Conservation (phyloP, 2,329 filamentous ascomycete genomes). For the Boeremia exigua region DNA sequence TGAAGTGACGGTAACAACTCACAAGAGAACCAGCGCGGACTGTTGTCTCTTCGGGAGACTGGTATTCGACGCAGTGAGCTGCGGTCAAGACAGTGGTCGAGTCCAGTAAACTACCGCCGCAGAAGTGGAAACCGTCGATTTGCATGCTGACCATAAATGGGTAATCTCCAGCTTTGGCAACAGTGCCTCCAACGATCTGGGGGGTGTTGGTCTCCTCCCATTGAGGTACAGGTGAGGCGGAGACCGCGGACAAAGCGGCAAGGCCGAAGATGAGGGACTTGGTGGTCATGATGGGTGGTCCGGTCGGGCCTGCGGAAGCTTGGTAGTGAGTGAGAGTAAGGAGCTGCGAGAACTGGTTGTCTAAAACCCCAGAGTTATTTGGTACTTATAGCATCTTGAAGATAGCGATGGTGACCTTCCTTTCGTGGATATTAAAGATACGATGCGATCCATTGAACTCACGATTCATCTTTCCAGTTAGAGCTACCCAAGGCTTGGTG, state of each 20-base stretch:
- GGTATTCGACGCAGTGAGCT: slow-evolving; percentile 33
- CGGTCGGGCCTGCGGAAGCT: neutral
- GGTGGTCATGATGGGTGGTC: slow-evolving; percentile 22
- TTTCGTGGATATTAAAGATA: neutral
- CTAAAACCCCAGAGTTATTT: neutral
- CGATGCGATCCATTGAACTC: neutral
- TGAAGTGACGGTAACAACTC: slow-evolving; percentile 22
- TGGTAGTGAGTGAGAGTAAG: neutral
- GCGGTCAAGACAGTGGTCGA: slow-evolving; percentile 38
- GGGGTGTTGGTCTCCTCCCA: slow-evolving; percentile 17
- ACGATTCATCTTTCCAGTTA: neutral
- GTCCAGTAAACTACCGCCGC: slow-evolving; percentile 37
- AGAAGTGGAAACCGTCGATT: slow-evolving; percentile 29
- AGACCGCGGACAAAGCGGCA: slow-evolving; percentile 29
- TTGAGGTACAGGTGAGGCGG: slow-evolving; percentile 32
- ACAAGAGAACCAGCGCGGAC: slow-evolving; percentile 35
- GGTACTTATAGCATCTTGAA: neutral
- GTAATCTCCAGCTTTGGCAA: slow-evolving; percentile 34
- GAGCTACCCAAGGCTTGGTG: neutral
- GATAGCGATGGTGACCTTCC: neutral
- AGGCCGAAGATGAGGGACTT: slow-evolving; percentile 27
- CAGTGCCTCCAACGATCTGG: slow-evolving; percentile 34
- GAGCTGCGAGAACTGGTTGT: neutral
- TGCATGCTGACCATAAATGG: slow-evolving; percentile 39
- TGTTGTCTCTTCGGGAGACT: slow-evolving; percentile 18